phyloP scores from a whole-genome alignment of 2,329 filamentous ascomycete species.

The Fusarium virguliforme region DNA sequence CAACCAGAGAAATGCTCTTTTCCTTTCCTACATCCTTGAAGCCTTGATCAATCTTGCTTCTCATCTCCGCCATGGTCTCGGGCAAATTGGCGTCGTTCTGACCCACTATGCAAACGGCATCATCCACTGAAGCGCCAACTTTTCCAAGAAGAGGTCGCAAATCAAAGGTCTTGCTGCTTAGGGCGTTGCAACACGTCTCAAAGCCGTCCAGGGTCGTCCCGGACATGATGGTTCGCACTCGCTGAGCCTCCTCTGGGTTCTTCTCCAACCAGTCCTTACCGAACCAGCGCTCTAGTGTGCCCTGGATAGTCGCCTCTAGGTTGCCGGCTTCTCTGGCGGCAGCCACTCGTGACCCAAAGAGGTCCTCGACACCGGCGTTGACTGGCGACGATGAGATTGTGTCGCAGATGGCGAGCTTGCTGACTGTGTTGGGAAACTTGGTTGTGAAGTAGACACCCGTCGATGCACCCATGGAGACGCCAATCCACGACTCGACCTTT shows the following conservation, averaged over 20 bases:
- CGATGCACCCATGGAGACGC: constrained; percentile 64
- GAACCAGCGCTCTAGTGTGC: constrained; percentile 62
- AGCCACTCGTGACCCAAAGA: constrained; percentile 57
- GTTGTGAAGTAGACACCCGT: constrained; percentile 59
- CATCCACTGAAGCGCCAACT: constrained; percentile 55
- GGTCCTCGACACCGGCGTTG: constrained; percentile 56
- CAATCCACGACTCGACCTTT: constrained; percentile 60
- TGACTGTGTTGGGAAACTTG: constrained; percentile 57
- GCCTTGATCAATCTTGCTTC: constrained; percentile 55
- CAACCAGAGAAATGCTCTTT: constrained; percentile 52
- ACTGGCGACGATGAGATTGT: constrained; percentile 59
- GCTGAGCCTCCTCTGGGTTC: constrained; percentile 56
- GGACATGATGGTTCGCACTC: constrained; percentile 57
- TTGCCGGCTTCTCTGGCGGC: constrained; percentile 55
- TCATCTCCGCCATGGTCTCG: constrained; percentile 58
- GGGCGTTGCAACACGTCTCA: constrained; percentile 60
- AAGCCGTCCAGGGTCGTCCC: constrained; percentile 60
- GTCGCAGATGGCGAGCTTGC: constrained; percentile 59
- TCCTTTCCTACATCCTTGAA: constrained; percentile 50
- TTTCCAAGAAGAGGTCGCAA: constrained; percentile 55
- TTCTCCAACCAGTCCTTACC: constrained; percentile 56
- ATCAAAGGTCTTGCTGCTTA: constrained; percentile 58
- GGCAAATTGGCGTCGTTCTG: constrained; percentile 62
- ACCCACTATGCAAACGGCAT: constrained; percentile 59
- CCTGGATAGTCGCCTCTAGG: constrained; percentile 53